Base-by-base conservation (phyloP, 2,329 filamentous ascomycete species). In the Aspergillus carbonarius region DNA sequence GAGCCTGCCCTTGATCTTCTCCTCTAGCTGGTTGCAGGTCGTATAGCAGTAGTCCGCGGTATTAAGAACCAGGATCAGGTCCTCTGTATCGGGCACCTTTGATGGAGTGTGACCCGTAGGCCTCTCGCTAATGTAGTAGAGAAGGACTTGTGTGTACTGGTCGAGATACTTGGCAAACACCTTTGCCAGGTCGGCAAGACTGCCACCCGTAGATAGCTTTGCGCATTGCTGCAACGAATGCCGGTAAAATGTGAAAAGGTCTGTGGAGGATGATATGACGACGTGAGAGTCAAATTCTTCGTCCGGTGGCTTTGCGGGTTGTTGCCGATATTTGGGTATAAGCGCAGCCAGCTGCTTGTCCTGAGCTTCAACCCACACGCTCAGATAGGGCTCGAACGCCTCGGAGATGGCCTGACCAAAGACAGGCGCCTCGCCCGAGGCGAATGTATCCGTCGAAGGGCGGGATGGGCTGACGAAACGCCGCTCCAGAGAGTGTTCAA, bases 41-140 rank as follows among this genome's bases (percentile, higher is more conserved):
- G 86, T 87, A 71, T 97, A 93, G 85, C 95, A 99, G 74, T 98
- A 99, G 71, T 99, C 95, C 0, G 95, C 93, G 1, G 95, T 98
- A 72, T 99, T 99, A 49, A 99, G 81, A 1, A 98, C 92, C 3
- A 96, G 80, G 13, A 97, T 84, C 3, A 90, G 85, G 62, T 96
- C 90, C 68, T 96, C 88, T 2, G 95, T 63, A 6, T 74, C 74
- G 1, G 78, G 76, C n/a, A 74, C 66, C 53, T 73, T 77, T 0
- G 84, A 84, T 1, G 84, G 82, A 2, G 81, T 82, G 59, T 81
- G 79, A 62, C 83, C 68, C 70, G 82, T 74, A 65, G 82, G 64
- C 73, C 86, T 69, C 76, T 90, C 85, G 30, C 83, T 83, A 17
- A 89, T 80, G 60, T 90, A 88, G 63, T 88, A 84, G 15, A 96